Percentiles rank a stretch among this genome's conserved stretches.
Conservation (phyloP, 805 yeast genomes). For the Millerozyma acaciae region DNA sequence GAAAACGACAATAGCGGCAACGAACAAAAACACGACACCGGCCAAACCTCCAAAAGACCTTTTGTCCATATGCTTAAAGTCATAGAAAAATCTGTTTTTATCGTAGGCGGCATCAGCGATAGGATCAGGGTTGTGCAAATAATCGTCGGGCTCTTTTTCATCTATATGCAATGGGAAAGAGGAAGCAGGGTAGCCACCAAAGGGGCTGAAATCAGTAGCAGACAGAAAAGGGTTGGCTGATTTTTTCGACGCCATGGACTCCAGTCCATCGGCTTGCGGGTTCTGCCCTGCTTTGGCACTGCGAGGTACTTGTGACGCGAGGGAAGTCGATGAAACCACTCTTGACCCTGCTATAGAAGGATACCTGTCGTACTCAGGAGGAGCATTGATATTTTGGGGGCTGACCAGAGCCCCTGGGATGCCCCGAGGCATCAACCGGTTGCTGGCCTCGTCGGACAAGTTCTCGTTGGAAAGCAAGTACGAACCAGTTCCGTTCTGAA, state of each 20-base stretch:
- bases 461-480: conserved; percentile 26
- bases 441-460: conserved; percentile 4
- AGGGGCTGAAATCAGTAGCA: conserved; percentile 71
- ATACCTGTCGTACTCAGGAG: conserved; percentile 62
- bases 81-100: conserved; percentile 59
- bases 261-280: conserved; percentile 10
- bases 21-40: conserved; percentile 52
- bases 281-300: conserved; percentile 6
- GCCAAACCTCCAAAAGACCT: conserved; percentile 57
- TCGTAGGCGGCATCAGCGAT: conserved; percentile 85
- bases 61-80: conserved; percentile 62
- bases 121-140: conserved; percentile 93
- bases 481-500: conserved; percentile 35
- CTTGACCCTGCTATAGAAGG: conserved; percentile 59
- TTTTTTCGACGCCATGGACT: conserved; percentile 11
- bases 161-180: conserved; percentile 87
- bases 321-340: conserved; percentile 46
- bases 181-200: conserved; percentile 94
- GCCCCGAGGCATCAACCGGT: conserved; percentile 1
- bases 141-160: conserved; percentile 93
- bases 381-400: conserved; percentile 26
- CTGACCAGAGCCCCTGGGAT: conserved; percentile 8
- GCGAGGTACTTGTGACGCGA: conserved; percentile 15
- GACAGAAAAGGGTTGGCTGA: conserved; percentile 34
- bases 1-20: conserved; percentile 67